Evolutionary conservation across 2,329 filamentous ascomycete genomes (phyloP).

Genomic region (Diaporthe destruens): DNA sequence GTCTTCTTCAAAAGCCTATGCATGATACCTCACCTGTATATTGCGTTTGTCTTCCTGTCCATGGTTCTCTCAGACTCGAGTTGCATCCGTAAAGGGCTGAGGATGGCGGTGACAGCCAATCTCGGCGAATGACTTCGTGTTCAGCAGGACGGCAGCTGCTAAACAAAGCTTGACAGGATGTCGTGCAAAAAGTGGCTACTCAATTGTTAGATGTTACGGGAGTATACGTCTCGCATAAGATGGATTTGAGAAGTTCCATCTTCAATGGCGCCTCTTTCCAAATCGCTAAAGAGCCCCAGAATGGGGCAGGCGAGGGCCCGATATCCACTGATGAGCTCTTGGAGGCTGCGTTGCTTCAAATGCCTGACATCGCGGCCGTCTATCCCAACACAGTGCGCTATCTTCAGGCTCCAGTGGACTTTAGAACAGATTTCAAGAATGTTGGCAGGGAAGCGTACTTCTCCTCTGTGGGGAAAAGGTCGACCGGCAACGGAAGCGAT

Average conservation of each 20-base stretch:
- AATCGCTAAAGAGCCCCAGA: background rate
- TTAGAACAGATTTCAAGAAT: background rate
- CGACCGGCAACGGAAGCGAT: constrained; percentile 14
- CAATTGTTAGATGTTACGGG: constrained; percentile 25
- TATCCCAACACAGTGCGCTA: constrained; percentile 32
- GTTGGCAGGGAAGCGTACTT: constrained; percentile 6
- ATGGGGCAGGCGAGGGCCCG: background rate
- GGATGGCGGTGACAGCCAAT: too few species aligned
- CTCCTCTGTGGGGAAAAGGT: background rate
- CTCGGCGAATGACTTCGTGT: background rate
- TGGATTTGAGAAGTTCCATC: constrained; percentile 27
- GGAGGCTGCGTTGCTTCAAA: constrained; percentile 28
- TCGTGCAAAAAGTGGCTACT: constrained; percentile 10
- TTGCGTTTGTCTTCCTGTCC: background rate
- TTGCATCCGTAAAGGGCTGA: background rate
- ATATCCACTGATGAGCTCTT: constrained; percentile 16
- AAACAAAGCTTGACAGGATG: background rate
- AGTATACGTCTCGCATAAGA: constrained; percentile 27
- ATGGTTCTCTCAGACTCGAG: background rate
- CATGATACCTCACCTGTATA: too few species aligned
- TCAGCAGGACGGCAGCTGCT: background rate
- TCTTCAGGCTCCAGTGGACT: constrained; percentile 3
- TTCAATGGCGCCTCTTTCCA: constrained; percentile 33
- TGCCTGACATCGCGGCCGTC: constrained; percentile 32
- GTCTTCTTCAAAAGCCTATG: background rate